Base-by-base conservation (phyloP, 2,329 filamentous ascomycete species). In the Exserohilum turcica region DNA sequence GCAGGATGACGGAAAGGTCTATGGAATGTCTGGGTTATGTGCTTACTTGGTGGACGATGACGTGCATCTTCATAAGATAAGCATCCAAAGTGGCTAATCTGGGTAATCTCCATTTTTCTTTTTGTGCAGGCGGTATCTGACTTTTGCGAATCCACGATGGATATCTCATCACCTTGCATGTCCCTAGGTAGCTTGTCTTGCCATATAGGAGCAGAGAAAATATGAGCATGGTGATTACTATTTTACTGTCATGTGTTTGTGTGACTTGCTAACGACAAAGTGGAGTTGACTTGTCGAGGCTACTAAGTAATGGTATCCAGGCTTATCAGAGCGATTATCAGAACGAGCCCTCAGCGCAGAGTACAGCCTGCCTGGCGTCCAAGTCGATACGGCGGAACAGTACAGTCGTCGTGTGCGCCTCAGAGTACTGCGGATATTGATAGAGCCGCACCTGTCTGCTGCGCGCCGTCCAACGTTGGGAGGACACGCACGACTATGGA, bases 61-160 rank as follows among this genome's bases (percentile, higher is more conserved):
- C 32, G n/a, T 27, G 48, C 43, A 15, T 13, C 13, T 24, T 13
- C 42, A 45, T 36, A 43, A 15, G 40, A 42, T 43, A n/a, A n/a
- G 46, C 18, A 35, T 38, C 46, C 44, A 54, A 56, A 43, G 43
- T 46, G 33, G 39, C 32, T 29, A 27, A 19, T 37, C 33, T 35
- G 43, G 44, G 31, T 16, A 2, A 32, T 38, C 33, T 38, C 28
- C 39, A 15, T 33, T 38, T 16, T 40, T 35, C 15, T 52, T 31
- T 3, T 29, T 31, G 33, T 43, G n/a, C 9, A 16, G 4, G 7
- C 21, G 21, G 44, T 49, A 37, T 15, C 16, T 5, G 35, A 9
- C 40, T 42, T 38, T 55, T 15, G 43, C 18, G 37, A 42, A 44
- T 24, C 28, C 15, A 28, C 3, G 15, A 16, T 27, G 16, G 28